Conservation (phyloP, 164 flowering plant species). For the Litsea cubeba region DNA sequence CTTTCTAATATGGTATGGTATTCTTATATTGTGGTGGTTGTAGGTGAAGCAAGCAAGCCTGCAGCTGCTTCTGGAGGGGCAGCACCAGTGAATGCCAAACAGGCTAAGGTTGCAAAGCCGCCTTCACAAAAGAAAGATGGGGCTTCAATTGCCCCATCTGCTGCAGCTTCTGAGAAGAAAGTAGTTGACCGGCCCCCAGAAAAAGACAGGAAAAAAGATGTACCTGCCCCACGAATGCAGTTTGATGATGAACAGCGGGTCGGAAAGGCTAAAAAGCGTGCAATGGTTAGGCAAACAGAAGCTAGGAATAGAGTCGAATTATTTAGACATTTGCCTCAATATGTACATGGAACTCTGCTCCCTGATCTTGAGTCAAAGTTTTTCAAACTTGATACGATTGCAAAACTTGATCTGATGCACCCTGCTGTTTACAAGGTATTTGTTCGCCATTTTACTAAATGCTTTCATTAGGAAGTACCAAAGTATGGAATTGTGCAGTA, state of each 20-base stretch:
- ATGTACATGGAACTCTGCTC: constrained; percentile 91
- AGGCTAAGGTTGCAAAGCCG: constrained; percentile 45
- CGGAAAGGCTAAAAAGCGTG: constrained; percentile 84
- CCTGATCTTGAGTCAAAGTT: constrained; percentile 83
- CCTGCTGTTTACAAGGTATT: constrained; percentile 91
- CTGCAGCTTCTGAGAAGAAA: constrained; percentile 49
- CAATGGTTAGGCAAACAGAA: constrained; percentile 83
- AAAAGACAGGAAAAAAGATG: constrained; percentile 85
- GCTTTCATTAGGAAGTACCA: neutral
- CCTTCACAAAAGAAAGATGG: constrained; percentile 47
- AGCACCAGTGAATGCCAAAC: constrained; percentile 35
- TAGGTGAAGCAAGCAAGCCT: constrained; percentile 29
- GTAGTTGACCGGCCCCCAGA: constrained; percentile 63
- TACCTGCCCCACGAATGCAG: constrained; percentile 77
- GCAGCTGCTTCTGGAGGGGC: constrained; percentile 33
- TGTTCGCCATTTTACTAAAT: constrained; percentile 9
- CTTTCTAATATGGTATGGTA: neutral
- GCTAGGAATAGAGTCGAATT: constrained; percentile 84
- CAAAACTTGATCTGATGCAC: constrained; percentile 73
- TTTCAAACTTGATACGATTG: constrained; percentile 61
- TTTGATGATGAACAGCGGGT: constrained; percentile 74
- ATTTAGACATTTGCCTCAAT: constrained; percentile 77
- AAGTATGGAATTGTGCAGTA: neutral
- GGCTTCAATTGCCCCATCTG: constrained; percentile 36
- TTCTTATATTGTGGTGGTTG: constrained; percentile 4